Evolutionary conservation across 2,329 filamentous ascomycete species (phyloP), one percentile per base, ranked within the genome.

Genomic region (Trichoderma semiorbis): DNA sequence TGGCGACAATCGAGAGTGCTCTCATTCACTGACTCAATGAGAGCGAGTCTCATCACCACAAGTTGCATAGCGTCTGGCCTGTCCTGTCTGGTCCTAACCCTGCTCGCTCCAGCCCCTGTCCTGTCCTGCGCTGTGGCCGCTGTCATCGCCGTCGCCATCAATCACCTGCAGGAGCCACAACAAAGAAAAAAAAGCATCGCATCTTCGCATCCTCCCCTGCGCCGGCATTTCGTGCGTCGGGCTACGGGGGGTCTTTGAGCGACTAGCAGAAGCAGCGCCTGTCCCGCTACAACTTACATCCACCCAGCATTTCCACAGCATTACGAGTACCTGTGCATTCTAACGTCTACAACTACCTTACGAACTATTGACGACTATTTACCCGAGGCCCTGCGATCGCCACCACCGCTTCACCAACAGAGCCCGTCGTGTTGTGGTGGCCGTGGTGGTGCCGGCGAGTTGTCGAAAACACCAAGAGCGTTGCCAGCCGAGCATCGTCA

Each of bases 401-500:
- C 66, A 43, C 66, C 55, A 61, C 55, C 36, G 34, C 39, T 50
- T 60, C 36, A 32, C 39, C 53, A 28, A 24, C 65, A 30, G 36
- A 43, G 24, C 47, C 47, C 57, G 47, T 21, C 66, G 47, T 57
- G 66, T 34, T 55, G 53, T 34, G 66, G 55, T 61, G 66, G 66
- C 39, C 39, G 66, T 50, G 66, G 55, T 69, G 66, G 55, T 69
- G 66, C 55, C 60, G 66, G 66, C 66, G 24, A 36, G 16, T 39
- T 26, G 68, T 57, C 32, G 60, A 55, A 30, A 60, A 68, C 71
- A 64, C 67, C 28, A 26, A 62, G 36, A 58, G 60, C 57, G 55
- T 47, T 62, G 39, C 39, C 71, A 21, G 39, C 58, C 26, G 47
- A 39, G 68, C 76, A 61, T 62, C 75, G 5, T 76, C 62, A 61